phyloP scores from a whole-genome alignment of 768 basidiomycete species.

The Pulveroboletus frians region DNA sequence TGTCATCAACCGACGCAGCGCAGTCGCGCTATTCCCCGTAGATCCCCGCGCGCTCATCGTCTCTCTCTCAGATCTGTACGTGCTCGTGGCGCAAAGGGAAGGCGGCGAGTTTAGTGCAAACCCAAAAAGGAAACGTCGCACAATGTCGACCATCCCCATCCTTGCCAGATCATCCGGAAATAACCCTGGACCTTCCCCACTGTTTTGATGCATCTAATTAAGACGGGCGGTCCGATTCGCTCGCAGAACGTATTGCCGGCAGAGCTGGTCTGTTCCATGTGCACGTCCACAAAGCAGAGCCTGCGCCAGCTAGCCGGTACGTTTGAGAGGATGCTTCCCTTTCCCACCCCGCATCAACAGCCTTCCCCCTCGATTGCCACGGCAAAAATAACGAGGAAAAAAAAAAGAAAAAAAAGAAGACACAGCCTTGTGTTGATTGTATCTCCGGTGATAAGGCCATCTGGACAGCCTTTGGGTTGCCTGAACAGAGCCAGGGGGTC shows the following conservation, averaged over 20 bases:
- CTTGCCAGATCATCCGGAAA: too few relatives aligned
- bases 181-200: too few relatives aligned
- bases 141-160: too few relatives aligned
- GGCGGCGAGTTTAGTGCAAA: too few relatives aligned
- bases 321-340: not conserved
- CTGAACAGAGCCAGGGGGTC: not conserved
- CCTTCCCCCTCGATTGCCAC: not conserved
- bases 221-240: too few relatives aligned
- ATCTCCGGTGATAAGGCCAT: not conserved
- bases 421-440: not conserved
- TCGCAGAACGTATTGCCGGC: not conserved
- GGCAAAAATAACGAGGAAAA: not conserved
- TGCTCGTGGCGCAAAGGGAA: too few relatives aligned
- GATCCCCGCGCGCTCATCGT: slow-evolving; percentile 43
- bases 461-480: not conserved
- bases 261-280: not conserved
- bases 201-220: too few relatives aligned
- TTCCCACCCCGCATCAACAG: not conserved
- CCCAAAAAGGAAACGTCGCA: too few relatives aligned
- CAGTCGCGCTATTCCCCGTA: slow-evolving; percentile 53
- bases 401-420: not conserved
- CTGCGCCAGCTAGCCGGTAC: not conserved
- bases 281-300: not conserved
- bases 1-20: slow-evolving; percentile 83
- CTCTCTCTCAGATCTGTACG: too few relatives aligned